Evolutionary conservation across 2,329 filamentous ascomycete species (phyloP), one percentile per base, ranked within the genome.

Genomic region (Nectriaceae sp.): DNA sequence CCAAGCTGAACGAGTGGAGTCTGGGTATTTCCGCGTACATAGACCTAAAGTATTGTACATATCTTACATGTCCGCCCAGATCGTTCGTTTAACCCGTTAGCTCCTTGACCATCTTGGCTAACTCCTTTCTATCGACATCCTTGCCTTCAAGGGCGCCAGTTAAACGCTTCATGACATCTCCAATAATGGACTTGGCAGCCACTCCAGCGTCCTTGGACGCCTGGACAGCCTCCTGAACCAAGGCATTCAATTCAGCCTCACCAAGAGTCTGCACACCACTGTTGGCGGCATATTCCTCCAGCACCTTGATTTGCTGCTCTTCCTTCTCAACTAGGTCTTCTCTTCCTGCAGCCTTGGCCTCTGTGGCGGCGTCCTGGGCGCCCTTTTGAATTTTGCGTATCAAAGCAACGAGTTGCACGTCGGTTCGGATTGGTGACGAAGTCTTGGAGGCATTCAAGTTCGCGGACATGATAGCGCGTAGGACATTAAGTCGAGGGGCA

Each of bases 371-470:
- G 16, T 84, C 79, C 42, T 78, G 71, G 4, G 78, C 75, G 2
- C 78, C 73, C 37, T 79, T 77, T 19, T 80, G 78, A 43, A 83
- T 79, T 69, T 85, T 87, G 54, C 82, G 79, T 47, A 94, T 77
- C 41, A 92, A 74, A 6, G 76, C 72, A 21, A 90, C 80, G 46
- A 93, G 76, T 62, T 88, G 82, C 54, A 80, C 77, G 67, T 93
- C 88, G 19, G 83, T 88, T 46, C 73, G 75, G 62, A 92, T 82
- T n/a, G 89, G 88, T 33, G 73, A 75, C 33, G 77, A 64, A 13
- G 87, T 90, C 71, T 92, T 92, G 65, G 84, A 86, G 26, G 87
- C 84, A 69, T 91, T 92, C 59, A 85, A 84, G 52, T 87, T 83
- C 53, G 87, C 80, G 24, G 87, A 77, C 55, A 92, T 78, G 53